Evolutionary conservation across 2,329 filamentous ascomycete species (phyloP).

Genomic region (Aureobasidium sp.): DNA sequence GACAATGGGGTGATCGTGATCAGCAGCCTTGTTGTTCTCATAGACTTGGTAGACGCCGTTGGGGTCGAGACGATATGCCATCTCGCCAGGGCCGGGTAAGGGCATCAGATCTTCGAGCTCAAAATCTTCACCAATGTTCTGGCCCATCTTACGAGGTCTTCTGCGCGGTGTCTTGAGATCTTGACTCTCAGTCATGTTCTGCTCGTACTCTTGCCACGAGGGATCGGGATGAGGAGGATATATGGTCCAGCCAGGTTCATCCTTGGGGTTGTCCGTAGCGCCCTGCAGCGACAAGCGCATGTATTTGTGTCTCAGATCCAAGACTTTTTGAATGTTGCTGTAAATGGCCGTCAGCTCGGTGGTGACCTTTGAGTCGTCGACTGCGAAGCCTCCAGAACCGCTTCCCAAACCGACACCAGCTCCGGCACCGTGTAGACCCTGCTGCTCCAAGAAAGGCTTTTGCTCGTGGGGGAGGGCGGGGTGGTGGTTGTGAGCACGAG

Average conservation of each 20-base stretch:
- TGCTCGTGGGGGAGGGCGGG: conserved; percentile 46
- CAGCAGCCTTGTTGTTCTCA: conserved; percentile 54
- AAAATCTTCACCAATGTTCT: conserved; percentile 90
- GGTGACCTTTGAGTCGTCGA: conserved; percentile 70
- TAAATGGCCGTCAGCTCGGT: conserved; percentile 81
- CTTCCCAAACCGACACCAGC: conserved; percentile 53
- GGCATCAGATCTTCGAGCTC: conserved; percentile 69
- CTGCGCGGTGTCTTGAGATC: conserved; percentile 25
- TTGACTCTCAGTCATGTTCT: conserved; percentile 27
- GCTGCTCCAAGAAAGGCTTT: conserved; percentile 44
- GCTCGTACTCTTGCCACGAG: conserved; percentile 53
- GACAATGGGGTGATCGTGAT: conserved; percentile 61
- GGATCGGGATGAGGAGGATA: conserved; percentile 90
- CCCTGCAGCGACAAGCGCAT: conserved; percentile 77
- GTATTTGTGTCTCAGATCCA: conserved; percentile 83
- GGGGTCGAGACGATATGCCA: conserved; percentile 70
- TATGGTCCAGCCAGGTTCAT: conserved; percentile 73
- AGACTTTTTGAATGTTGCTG: conserved; percentile 78
- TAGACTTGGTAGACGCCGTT: conserved; percentile 91
- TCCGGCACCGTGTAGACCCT: conserved; percentile 50
- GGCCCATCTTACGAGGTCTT: conserved; percentile 69
- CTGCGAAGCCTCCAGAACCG: conserved; percentile 54
- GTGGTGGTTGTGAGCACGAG: conserved; percentile 42
- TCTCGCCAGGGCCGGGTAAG: conserved; percentile 59
- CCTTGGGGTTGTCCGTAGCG: conserved; percentile 76